A percentile compares a stretch with the other conserved stretches of the same genome.
Conservation (phyloP, 2,329 filamentous ascomycete species). For the Stenocarpella maydis region DNA sequence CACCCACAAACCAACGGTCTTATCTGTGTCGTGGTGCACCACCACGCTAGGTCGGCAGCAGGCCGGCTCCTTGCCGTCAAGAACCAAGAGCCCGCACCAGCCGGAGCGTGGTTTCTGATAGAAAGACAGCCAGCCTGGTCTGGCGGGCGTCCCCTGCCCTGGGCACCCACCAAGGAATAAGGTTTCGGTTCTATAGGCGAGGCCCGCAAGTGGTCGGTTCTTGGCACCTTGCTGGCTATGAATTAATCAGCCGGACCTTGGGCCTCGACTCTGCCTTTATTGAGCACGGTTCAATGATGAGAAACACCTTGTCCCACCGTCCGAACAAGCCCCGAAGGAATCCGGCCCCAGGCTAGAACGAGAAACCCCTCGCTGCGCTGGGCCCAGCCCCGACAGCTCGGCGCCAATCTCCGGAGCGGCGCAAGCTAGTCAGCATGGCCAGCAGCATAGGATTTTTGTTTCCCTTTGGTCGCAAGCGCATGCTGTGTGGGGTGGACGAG, state of each 20-base stretch:
- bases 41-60: neutral
- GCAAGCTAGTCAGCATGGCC: neutral
- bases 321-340: neutral
- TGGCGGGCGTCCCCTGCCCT: neutral
- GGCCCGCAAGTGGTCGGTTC: conserved; percentile 11
- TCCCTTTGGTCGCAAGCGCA: neutral
- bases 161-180: conserved; percentile 4
- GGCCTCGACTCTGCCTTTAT: no score
- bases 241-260: no score
- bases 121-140: neutral
- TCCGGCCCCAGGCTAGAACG: conserved; percentile 13
- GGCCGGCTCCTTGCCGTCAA: conserved; percentile 2
- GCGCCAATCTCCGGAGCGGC: conserved; percentile 13
- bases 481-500: conserved; percentile 23
- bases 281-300: neutral
- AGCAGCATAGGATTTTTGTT: conserved; percentile 7
- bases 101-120: conserved; percentile 19
- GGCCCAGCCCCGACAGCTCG: conserved; percentile 13
- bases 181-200: conserved; percentile 19
- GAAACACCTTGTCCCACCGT: neutral
- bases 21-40: neutral
- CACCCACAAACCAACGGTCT: neutral
- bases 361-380: conserved; percentile 2
- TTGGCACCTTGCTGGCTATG: neutral
- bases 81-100: neutral